Percentiles rank a stretch among this genome's conserved stretches.
These are phyloP conservation scores for Aspergillus phoenicis DNA, from an alignment of 2,329 filamentous ascomycete species.

Conservation along the genomic window DNA sequence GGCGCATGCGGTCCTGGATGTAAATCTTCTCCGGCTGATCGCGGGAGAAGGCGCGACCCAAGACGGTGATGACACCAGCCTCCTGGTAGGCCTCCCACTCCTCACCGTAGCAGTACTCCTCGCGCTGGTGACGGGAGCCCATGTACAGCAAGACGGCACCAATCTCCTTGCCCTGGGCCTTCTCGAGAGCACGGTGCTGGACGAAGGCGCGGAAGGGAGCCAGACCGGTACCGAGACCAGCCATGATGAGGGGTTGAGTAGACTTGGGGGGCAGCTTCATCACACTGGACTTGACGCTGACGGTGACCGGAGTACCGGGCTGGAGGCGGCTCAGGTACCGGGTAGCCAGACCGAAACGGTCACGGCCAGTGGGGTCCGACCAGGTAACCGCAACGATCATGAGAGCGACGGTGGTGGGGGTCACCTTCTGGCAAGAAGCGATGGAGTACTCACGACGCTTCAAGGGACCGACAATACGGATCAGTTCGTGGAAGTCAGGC, in stretches of 20 bases:
- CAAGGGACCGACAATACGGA: constrained; percentile 82
- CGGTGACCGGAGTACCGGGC: constrained; percentile 78
- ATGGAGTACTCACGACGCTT: constrained; percentile 99
- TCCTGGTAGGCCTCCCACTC: constrained; percentile 99
- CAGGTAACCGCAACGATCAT: constrained; percentile 98
- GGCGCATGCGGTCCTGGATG: constrained; percentile 96
- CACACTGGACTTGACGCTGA: constrained; percentile 94
- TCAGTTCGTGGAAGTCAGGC: constrained; percentile 83
- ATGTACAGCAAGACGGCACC: constrained; percentile 93
- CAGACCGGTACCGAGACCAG: constrained; percentile 94
- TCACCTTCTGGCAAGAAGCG: constrained; percentile 92
- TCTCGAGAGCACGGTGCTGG: constrained; percentile 96
- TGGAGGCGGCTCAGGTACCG: constrained; percentile 79
- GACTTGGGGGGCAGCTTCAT: constrained; percentile 95
- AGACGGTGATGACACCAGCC: constrained; percentile 89
- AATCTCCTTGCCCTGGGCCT: constrained; percentile 94
- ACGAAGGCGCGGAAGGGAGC: constrained; percentile 99
- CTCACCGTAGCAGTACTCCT: constrained; percentile 98
- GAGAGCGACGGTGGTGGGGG: constrained; percentile 82
- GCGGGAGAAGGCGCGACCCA: constrained; percentile 91
- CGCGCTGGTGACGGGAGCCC: constrained; percentile 92
- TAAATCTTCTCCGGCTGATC: constrained; percentile 99
- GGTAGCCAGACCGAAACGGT: constrained; percentile 90
- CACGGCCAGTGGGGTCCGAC: constrained; percentile 84
- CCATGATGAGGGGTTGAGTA: constrained; percentile 96